Evolutionary conservation across 2,329 filamentous ascomycete species (phyloP), one percentile per base, ranked within the genome.

Genomic region (Aspergillus sp.): DNA sequence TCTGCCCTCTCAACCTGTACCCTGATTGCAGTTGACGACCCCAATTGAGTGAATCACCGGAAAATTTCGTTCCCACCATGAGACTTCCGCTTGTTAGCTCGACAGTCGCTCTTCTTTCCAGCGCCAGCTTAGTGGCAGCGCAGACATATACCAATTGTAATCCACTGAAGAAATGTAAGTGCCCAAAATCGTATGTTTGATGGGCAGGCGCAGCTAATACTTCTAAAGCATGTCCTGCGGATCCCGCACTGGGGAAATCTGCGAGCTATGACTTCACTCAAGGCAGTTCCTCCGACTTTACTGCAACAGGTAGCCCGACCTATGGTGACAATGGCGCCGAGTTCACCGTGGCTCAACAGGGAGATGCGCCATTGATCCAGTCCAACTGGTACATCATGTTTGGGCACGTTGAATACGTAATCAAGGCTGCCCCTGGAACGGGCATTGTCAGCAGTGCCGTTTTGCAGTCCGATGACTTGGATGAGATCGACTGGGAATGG

Each of bases 301-400:
- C 84, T 2, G 77, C 88, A 5, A 84, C 86, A 64, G 86, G 90
- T 56, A 83, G 81, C 17, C 87, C 91, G 3, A 87, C 86, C 1
- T 98, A 96, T 79, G 85, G 83, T 73, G 81, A 82, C 59, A 85
- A 93, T 73, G 95, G 95, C 61, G 93, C 85, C 25, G 86, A 85
- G 15, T 96, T 99, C 75, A 92, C 91, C 25, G 88, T 99, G 55
- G 78, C 86, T 55, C 81, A 88, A 71, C 83, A 88, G 54, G 93
- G 94, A 59, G 91, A 99, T 73, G 86, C 92, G 3, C 95, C 95
- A 0, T 90, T 94, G 75, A 86, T 99, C 62, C 84, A 85, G 65
- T 96, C 92, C 62, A 86, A 95, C 70, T 98, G 96, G 86, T 98
- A 97, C 83, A 96, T 99, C 80, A 98, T 99, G 95, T 99, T 97